Percentiles rank a stretch among this genome's conserved stretches.
These are phyloP conservation scores for Aspergillaceae sp. DNA, from an alignment of 2,329 filamentous ascomycete genomes.

Conservation along the genomic window DNA sequence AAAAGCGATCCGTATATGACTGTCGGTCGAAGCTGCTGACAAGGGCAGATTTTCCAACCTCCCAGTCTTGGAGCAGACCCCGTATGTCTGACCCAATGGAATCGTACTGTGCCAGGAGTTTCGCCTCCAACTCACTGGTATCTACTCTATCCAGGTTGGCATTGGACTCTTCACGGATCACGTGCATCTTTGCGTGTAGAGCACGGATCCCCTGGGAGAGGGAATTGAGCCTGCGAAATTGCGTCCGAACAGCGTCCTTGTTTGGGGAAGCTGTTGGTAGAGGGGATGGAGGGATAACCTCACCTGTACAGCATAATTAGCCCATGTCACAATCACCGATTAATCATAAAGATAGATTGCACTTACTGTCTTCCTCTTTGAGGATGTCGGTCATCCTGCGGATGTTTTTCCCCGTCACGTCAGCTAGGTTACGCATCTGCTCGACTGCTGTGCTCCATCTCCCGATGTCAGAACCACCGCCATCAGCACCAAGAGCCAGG, in stretches of 20 bases:
- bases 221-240: constrained; percentile 78
- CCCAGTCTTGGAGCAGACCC: constrained; percentile 74
- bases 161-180: constrained; percentile 83
- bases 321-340: neutral
- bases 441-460: constrained; percentile 73
- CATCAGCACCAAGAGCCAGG: constrained; percentile 74
- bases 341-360: neutral
- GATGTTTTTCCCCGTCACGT: constrained; percentile 53
- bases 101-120: constrained; percentile 83
- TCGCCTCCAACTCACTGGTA: constrained; percentile 62
- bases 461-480: constrained; percentile 64
- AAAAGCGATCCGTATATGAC: constrained; percentile 53
- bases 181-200: constrained; percentile 87
- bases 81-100: constrained; percentile 84
- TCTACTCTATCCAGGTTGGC: constrained; percentile 64
- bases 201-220: constrained; percentile 84
- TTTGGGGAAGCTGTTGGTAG: constrained; percentile 61
- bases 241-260: constrained; percentile 76
- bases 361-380: constrained; percentile 69
- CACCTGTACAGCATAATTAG: constrained; percentile 18
- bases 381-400: constrained; percentile 61
- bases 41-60: constrained; percentile 74
- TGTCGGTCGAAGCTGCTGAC: constrained; percentile 74
- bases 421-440: constrained; percentile 59
- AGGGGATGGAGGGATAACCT: constrained; percentile 44